A percentile compares a stretch with the other conserved stretches of the same genome.
Evolutionary conservation across 2,329 filamentous ascomycete species (phyloP).

Genomic region (Botrytis squamosa): DNA sequence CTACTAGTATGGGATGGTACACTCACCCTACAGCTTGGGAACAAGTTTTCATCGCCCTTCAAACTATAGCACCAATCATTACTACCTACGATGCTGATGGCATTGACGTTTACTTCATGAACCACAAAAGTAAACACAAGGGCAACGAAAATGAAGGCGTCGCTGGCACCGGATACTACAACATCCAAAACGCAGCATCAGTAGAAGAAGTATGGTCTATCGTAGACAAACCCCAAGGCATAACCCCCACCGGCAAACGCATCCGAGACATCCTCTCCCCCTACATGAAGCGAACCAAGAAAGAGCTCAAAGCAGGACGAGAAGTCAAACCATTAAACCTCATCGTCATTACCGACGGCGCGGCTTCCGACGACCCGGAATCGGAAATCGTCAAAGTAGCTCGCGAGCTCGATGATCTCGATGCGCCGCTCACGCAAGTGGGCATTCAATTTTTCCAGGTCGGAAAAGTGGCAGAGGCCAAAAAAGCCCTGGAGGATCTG

Average conservation of each 20-base stretch:
- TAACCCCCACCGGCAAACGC: constrained; percentile 72
- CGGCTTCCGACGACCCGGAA: constrained; percentile 76
- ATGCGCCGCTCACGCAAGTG: constrained; percentile 76
- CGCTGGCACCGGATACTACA: constrained; percentile 57
- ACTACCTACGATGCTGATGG: constrained; percentile 77
- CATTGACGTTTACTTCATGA: constrained; percentile 89
- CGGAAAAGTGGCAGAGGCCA: constrained; percentile 67
- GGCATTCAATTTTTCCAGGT: constrained; percentile 97
- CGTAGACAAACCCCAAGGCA: constrained; percentile 59
- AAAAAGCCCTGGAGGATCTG: constrained; percentile 63
- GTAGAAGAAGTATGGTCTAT: constrained; percentile 70
- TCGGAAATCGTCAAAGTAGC: constrained; percentile 65
- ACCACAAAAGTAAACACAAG: constrained; percentile 51
- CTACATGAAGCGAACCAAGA: constrained; percentile 61
- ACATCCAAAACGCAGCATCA: constrained; percentile 56
- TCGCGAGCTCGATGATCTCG: constrained; percentile 64
- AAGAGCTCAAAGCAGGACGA: constrained; percentile 38
- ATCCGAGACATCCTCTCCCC: constrained; percentile 70
- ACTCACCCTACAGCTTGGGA: constrained; percentile 56
- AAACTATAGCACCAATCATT: constrained; percentile 77
- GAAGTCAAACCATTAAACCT: constrained; percentile 78
- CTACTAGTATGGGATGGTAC: constrained; percentile 69
- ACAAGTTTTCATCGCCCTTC: constrained; percentile 69
- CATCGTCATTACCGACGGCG: constrained; percentile 90
- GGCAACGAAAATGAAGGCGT: constrained; percentile 41